Evolutionary conservation across 352 stramenopile species (phyloP).

Genomic region (Globisporangium heterothallicum): DNA sequence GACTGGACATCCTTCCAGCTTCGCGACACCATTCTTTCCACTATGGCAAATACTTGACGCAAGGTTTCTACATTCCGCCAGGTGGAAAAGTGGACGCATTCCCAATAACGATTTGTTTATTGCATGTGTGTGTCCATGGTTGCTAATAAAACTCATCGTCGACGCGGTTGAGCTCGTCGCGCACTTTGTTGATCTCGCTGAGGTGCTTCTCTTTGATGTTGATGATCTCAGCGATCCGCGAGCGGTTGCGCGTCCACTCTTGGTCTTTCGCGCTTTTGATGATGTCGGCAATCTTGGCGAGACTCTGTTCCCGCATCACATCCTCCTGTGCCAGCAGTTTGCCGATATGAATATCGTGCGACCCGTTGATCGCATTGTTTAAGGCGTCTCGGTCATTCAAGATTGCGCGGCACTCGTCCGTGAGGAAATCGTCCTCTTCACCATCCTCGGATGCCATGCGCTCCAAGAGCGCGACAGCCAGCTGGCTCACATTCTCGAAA

Average conservation of each 20-base stretch:
- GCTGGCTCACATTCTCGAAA: conserved; percentile 81
- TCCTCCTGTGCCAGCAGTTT: conserved; percentile 86
- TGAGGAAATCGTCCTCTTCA: conserved; percentile 76
- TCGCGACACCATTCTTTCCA: conserved; percentile 23
- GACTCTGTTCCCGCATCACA: conserved; percentile 72
- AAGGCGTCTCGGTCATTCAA: conserved; percentile 78
- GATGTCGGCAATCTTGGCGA: conserved; percentile 61
- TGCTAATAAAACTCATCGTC: conserved; percentile 77
- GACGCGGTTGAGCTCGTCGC: conserved; percentile 69
- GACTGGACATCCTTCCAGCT: conserved; percentile 38
- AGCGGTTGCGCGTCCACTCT: conserved; percentile 72
- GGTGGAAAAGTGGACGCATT: too few species aligned
- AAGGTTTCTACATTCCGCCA: too few species aligned
- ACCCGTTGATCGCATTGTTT: conserved; percentile 87
- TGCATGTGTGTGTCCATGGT: too few species aligned
- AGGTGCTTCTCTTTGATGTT: conserved; percentile 71
- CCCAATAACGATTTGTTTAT: not conserved
- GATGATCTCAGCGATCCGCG: conserved; percentile 66
- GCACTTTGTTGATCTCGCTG: conserved; percentile 48
- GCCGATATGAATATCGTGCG: conserved; percentile 90
- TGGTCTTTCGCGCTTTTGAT: conserved; percentile 55
- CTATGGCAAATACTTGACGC: conserved; percentile 3
- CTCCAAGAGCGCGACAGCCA: conserved; percentile 69
- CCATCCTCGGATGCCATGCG: conserved; percentile 70
- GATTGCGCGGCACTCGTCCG: conserved; percentile 73